Evolutionary conservation across 352 stramenopile genomes (phyloP), one percentile per base, ranked within the genome.

Genomic region (Phytophthora capsici): DNA sequence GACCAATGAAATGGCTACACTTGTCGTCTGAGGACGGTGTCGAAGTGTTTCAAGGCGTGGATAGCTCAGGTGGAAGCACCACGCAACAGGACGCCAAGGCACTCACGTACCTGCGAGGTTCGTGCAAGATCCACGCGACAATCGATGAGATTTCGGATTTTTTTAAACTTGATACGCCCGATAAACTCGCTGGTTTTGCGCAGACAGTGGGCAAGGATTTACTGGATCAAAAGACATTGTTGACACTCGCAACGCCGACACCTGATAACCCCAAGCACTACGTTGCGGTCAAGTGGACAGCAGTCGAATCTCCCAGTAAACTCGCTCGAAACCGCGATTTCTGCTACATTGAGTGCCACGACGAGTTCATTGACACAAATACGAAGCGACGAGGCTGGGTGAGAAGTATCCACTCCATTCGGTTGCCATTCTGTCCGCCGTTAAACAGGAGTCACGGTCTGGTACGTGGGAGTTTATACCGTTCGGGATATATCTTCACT

Each of bases 241-340:
- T 91, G 34, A 75, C 86, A 10, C 73, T 95, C 17, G 85, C 82
- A 3, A 65, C 53, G 4, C 87, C 84, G 2, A 88, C 84, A 2
- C 52, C 54, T 3, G 85, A 92, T 5, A 94, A 95, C 62, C 87
- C 87, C 6, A 89, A 91, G 50, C 85, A 95, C 55, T 92, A 85
- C 46, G 84, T 95, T n/a, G 84, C 73, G 1, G 82, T 92, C 55
- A 92, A 93, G 65, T 95, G 87, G 87, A 89, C 80, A 1, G 85
- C 85, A 2, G 70, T 94, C 34, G 84, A 93, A 56, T 94, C 85
- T 6, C 82, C 85, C 1, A 84, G 57, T 56, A 91, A 90, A 66
- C 71, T 95, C 17, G 82, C 84, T 30, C 78, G 86, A 16, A 86
- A 91, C 53, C 84, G 87, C 25, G 87, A 95, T 49, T 93, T 95